Evolutionary conservation across 345 rosid genomes (phyloP), one percentile per base, ranked within the genome.

Genomic region (Pugionium dolabratum): DNA sequence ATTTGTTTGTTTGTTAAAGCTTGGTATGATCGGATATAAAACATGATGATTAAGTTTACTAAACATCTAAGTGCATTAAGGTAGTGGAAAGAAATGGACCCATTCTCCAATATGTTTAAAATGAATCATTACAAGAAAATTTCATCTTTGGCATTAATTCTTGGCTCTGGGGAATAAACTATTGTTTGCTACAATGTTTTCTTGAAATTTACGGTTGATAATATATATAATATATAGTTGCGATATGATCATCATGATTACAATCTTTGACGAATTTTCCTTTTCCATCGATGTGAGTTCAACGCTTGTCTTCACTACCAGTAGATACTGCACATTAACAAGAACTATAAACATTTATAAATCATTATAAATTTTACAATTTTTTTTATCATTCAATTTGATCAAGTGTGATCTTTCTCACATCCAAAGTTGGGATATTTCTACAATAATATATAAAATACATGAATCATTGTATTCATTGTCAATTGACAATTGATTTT

Each of bases 21-120:
- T 3, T 45, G 47, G 34, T 52, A 18, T 45, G 30, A 43, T 69
- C 11, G 7, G 25, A 44, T 28, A 18, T 25, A 62, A 34, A 28
- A 31, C 18, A 26, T 46, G 59, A 54, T 71, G 10, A 55, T 4
- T 4, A 3, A 58, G 66, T 18, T 72, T 51, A 25, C 25, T 43
- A 51, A 49, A 44, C 49, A 9, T 51, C 7, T 50, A 64, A 64
- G 66, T 64, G 60, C 41, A 31, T 34, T 25, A 70, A 35, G 27
- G 75, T 71, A 57, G 76, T 72, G 76, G 76, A 7, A 30, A 30
- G 64, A 53, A 53, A 45, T 18, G 77, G 77, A 59, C 77, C 77
- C 72, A 66, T 58, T 18, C 46, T 60, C 77, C 72, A 73, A 66
- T 73, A 66, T 44, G 76, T 45, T 66, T 58, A 59, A 59, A 59